phyloP scores from a whole-genome alignment of 2,329 filamentous ascomycete species.

The Aspergillus spinulosporus region DNA sequence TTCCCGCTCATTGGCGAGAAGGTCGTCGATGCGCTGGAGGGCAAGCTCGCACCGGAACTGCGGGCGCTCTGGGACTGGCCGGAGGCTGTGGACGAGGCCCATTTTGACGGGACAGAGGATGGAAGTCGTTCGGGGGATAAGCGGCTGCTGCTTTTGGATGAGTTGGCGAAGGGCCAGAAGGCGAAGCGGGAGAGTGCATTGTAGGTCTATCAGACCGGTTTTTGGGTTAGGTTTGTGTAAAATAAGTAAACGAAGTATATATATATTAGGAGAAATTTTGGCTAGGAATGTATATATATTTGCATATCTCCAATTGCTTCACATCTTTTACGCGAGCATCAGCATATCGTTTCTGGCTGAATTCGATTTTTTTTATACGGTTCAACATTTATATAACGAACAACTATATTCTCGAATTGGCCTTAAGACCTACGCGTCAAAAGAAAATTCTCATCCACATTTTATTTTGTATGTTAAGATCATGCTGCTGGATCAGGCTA shows the following conservation, averaged over 20 bases:
- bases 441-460: slow-evolving; percentile 8
- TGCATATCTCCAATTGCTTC: no score
- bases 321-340: no score
- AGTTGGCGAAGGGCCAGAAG: slow-evolving; percentile 38
- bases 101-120: slow-evolving; percentile 38
- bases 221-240: not conserved
- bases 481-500: slow-evolving; percentile 10
- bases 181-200: slow-evolving; percentile 25
- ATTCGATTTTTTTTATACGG: no score
- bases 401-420: not conserved
- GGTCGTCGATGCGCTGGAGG: slow-evolving; percentile 50
- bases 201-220: slow-evolving; percentile 13
- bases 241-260: not conserved
- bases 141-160: slow-evolving; percentile 39
- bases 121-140: slow-evolving; percentile 41
- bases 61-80: slow-evolving; percentile 47
- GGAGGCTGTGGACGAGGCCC: slow-evolving; percentile 19
- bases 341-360: no score
- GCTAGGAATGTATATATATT: no score
- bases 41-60: slow-evolving; percentile 44
- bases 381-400: no score
- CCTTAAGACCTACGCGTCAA: not conserved
- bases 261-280: not conserved
- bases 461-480: slow-evolving; percentile 10
- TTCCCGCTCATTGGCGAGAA: slow-evolving; percentile 56